These are phyloP conservation scores for Pisolithus orientalis DNA, from an alignment of 768 basidiomycete genomes.

Conservation along the genomic window DNA sequence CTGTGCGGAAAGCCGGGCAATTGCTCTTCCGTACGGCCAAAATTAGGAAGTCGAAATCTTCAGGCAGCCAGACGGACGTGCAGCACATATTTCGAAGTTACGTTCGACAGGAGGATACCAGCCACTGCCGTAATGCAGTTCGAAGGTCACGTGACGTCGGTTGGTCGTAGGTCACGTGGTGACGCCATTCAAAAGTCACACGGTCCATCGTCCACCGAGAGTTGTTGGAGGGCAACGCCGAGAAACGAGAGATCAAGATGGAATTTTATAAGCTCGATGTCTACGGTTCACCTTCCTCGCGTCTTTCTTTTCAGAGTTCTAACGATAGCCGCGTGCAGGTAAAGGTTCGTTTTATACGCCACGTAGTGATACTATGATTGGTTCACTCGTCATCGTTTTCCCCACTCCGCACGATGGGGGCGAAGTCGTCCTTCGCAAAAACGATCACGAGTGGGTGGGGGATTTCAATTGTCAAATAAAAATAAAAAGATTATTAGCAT, in stretches of 20 bases:
- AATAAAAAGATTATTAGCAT: slow-evolving; percentile 2
- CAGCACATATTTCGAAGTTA: too few relatives aligned
- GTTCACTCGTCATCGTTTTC: slow-evolving; percentile 46
- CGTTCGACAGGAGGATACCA: too few relatives aligned
- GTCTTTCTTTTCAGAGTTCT: neutral
- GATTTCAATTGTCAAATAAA: slow-evolving; percentile 22
- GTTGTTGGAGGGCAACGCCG: slow-evolving; percentile 16
- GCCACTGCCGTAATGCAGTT: too few relatives aligned
- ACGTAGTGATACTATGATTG: slow-evolving; percentile 39
- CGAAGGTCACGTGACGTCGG: too few relatives aligned
- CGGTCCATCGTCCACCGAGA: slow-evolving; percentile 9
- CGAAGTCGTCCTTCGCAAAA: too few relatives aligned
- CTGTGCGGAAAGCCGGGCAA: too few relatives aligned
- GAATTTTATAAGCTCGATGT: slow-evolving; percentile 44
- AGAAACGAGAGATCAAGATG: slow-evolving; percentile 14
- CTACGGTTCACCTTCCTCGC: slow-evolving; percentile 27
- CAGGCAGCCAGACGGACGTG: too few relatives aligned
- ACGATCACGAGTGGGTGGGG: slow-evolving; percentile 5
- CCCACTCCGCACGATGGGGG: slow-evolving; percentile 42
- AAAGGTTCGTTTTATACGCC: slow-evolving; percentile 44
- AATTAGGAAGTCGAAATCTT: too few relatives aligned
- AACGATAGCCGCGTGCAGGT: slow-evolving; percentile 14
- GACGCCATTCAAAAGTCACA: too few relatives aligned
- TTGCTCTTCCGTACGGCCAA: too few relatives aligned
- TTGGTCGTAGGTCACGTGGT: too few relatives aligned